Conservation (phyloP, 2,329 filamentous ascomycete species). For the Tympanopsis confertula region DNA sequence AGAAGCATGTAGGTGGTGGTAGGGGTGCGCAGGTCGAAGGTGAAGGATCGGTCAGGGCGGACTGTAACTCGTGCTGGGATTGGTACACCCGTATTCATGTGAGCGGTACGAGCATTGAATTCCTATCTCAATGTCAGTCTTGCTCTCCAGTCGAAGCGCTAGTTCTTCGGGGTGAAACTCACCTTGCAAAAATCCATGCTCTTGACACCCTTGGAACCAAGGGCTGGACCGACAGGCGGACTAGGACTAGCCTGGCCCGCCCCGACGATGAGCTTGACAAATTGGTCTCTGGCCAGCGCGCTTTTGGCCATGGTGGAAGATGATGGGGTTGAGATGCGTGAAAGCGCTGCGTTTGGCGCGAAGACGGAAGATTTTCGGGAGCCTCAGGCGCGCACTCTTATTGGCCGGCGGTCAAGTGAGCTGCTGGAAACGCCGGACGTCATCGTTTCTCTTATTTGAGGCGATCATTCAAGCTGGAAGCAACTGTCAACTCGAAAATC, state of each 20-base stretch:
- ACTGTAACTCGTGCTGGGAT: constrained; percentile 85
- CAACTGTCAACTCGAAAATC: too few species aligned
- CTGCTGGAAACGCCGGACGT: too few species aligned
- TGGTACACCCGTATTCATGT: constrained; percentile 72
- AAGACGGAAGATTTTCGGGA: too few species aligned
- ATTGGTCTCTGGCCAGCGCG: constrained; percentile 40
- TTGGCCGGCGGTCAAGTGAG: too few species aligned
- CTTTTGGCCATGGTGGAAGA: constrained; percentile 16
- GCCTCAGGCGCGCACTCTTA: too few species aligned
- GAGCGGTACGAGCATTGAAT: constrained; percentile 87
- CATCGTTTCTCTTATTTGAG: too few species aligned
- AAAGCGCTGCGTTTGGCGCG: too few species aligned
- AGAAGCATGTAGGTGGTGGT: constrained; percentile 86
- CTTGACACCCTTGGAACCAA: constrained; percentile 96
- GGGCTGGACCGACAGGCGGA: constrained; percentile 87
- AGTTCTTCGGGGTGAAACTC: constrained; percentile 7
- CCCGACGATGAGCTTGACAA: constrained; percentile 95
- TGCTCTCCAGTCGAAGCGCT: neutral
- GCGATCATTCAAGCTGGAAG: too few species aligned
- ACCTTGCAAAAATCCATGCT: constrained; percentile 99
- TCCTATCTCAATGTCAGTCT: constrained; percentile 45
- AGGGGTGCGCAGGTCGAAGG: constrained; percentile 85
- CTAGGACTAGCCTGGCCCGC: constrained; percentile 90
- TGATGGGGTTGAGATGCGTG: too few species aligned
- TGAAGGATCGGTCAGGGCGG: constrained; percentile 83